Percentiles rank a stretch among this genome's conserved stretches.
Conservation (phyloP, 2,329 filamentous ascomycete genomes). For the Xylaria sp. region DNA sequence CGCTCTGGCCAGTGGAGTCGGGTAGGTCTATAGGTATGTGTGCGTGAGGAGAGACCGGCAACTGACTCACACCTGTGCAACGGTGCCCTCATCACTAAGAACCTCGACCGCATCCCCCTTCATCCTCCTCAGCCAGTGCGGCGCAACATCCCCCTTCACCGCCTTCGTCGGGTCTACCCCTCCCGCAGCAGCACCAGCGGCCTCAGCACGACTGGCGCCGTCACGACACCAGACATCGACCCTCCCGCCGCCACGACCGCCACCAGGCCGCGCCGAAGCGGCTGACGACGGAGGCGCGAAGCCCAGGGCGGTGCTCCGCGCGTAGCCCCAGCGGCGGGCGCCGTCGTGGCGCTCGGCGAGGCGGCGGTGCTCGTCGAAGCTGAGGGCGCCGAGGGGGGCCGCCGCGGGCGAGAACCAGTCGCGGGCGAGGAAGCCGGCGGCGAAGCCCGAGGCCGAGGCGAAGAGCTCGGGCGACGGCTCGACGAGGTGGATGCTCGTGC, state of each 20-base stretch:
- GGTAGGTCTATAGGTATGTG: background rate
- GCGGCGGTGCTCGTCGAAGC: conserved; percentile 68
- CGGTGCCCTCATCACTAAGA: conserved; percentile 62
- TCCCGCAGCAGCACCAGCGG: no score
- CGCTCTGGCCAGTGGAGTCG: no score
- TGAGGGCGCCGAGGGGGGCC: conserved; percentile 64
- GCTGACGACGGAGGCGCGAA: conserved; percentile 40
- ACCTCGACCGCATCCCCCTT: conserved; percentile 60
- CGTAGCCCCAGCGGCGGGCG: conserved; percentile 52
- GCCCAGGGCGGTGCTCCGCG: conserved; percentile 60
- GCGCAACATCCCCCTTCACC: no score
- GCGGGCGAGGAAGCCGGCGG: conserved; percentile 72
- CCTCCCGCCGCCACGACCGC: no score
- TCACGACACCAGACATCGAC: conserved; percentile 68
- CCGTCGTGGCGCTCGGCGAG: conserved; percentile 65
- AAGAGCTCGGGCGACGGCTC: conserved; percentile 61
- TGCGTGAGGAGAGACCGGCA: background rate
- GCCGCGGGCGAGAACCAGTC: conserved; percentile 70
- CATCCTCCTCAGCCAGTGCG: conserved; percentile 61
- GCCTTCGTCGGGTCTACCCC: no score
- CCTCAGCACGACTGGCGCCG: conserved; percentile 64
- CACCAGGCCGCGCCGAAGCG: no score
- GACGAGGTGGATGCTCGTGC: conserved; percentile 49
- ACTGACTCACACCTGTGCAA: conserved; percentile 65
- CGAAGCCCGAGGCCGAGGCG: conserved; percentile 72